Conservation (phyloP, 805 yeast genomes). For the Yarrowia deformans region DNA sequence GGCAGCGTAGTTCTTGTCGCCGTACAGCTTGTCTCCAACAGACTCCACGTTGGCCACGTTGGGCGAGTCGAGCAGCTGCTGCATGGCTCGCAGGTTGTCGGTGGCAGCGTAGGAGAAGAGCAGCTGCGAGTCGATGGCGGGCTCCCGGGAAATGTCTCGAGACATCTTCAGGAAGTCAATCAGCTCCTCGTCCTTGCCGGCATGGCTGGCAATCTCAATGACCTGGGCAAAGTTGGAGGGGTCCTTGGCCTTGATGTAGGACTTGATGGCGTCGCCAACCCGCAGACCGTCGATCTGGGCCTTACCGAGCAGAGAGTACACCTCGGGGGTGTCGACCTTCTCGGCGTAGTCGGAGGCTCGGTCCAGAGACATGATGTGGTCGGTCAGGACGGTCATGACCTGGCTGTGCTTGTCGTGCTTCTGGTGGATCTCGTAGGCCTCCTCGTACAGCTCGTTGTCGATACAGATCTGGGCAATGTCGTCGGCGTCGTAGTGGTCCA, state of each 20-base stretch:
- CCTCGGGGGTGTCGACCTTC: slow-evolving; percentile 79
- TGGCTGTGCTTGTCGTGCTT: slow-evolving; percentile 77
- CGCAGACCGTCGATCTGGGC: slow-evolving; percentile 96
- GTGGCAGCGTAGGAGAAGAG: slow-evolving; percentile 85
- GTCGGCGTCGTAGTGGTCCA: slow-evolving; percentile 88
- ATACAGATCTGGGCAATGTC: slow-evolving; percentile 94
- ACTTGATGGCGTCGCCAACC: slow-evolving; percentile 87
- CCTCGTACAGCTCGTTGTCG: slow-evolving; percentile 87
- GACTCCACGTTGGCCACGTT: slow-evolving; percentile 92
- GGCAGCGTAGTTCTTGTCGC: slow-evolving; percentile 83
- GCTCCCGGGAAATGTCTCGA: slow-evolving; percentile 87
- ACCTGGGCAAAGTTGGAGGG: slow-evolving; percentile 90
- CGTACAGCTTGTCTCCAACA: slow-evolving; percentile 91
- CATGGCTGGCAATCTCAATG: slow-evolving; percentile 92
- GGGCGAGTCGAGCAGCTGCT: slow-evolving; percentile 79
- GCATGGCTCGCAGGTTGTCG: slow-evolving; percentile 78
- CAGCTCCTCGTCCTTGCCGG: slow-evolving; percentile 95
- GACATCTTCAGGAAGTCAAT: slow-evolving; percentile 89
- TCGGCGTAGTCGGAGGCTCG: slow-evolving; percentile 95
- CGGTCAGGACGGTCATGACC: slow-evolving; percentile 90
- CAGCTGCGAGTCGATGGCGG: slow-evolving; percentile 89
- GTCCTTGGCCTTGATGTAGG: slow-evolving; percentile 90
- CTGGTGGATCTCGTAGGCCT: slow-evolving; percentile 91
- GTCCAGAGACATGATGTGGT: slow-evolving; percentile 91
- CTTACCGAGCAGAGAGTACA: slow-evolving; percentile 95